These are phyloP conservation scores for Sclerotiophoma versabilis DNA, from an alignment of 2,329 filamentous ascomycete species.

Conservation along the genomic window DNA sequence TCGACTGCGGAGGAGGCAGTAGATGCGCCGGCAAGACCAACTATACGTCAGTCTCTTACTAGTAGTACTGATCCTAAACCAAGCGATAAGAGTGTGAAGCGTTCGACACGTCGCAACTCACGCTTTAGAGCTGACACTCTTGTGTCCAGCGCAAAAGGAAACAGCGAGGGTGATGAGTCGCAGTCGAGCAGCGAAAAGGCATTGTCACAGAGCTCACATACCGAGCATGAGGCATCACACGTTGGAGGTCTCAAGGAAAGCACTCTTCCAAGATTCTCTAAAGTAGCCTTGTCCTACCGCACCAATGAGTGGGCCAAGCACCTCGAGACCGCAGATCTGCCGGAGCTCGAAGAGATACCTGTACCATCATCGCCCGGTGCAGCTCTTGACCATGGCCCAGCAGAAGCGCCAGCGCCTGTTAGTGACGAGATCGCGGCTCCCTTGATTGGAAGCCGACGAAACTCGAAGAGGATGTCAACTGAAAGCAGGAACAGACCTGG, in stretches of 20 bases:
- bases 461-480: constrained; percentile 35
- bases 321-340: constrained; percentile 76
- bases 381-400: constrained; percentile 44
- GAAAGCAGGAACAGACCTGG: constrained; percentile 30
- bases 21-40: constrained; percentile 1
- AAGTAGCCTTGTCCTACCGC: constrained; percentile 80
- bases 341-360: constrained; percentile 68
- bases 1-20: background rate
- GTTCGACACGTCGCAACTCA: constrained; percentile 16
- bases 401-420: constrained; percentile 64
- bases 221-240: constrained; percentile 49
- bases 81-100: constrained; percentile 15
- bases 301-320: constrained; percentile 98
- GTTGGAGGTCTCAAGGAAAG: constrained; percentile 54
- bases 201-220: constrained; percentile 32
- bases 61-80: constrained; percentile 45
- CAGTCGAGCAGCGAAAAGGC: constrained; percentile 53
- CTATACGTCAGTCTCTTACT: constrained; percentile 31
- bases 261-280: constrained; percentile 74
- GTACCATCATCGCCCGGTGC: constrained; percentile 54
- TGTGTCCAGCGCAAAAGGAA: constrained; percentile 25
- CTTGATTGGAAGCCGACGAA: constrained; percentile 24
- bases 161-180: constrained; percentile 30
- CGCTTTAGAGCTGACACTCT: constrained; percentile 31
- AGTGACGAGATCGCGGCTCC: constrained; percentile 38